Base-by-base conservation (phyloP, 306 rosid genomes). In the Castanea crenata region DNA sequence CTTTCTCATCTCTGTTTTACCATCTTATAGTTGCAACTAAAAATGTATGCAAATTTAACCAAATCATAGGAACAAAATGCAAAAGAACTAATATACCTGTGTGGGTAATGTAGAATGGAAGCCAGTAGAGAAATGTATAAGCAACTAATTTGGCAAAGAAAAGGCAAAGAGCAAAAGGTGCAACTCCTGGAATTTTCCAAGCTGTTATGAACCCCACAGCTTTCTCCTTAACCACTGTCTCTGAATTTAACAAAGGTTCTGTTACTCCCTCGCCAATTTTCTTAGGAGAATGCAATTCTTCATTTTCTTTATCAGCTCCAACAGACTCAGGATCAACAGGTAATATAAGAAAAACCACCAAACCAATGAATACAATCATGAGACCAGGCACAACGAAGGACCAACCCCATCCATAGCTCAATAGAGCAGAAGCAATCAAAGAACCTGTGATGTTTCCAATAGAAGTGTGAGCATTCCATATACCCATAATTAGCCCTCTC, bases 381-480 rank as follows among this genome's bases (percentile, higher is more conserved):
- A 93, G 65, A 56, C 98, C 98, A 0, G 99, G 99, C 64, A 87
- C 82, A 76, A 88, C 90, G 85, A 96, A 89, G 59, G 99, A 96
- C 98, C 99, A 96, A 32, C 98, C 99, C 99, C 99, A 96, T 73
- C 99, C 99, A 76, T 91, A 87, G 80, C 76, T 69, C 92, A 96
- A 79, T 80, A 96, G 51, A 63, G 97, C 94, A 27, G 99, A 96
- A 72, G 93, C 99, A 69, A 93, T 76, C 83, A 96, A 74, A 59
- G 99, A 96, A 71, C 99, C 99, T 1, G 93, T 72, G 82, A 96
- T 96, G 81, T 96, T 96, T 77, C 99, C 98, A 74, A 96, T 31
- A 20, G 99, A 96, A 71, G 99, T 96, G 75, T 93, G 99, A 56
- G 99, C 98, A 91, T 96, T 96, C 99, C 99, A 96, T 71, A 93